Evolutionary conservation across 2,329 filamentous ascomycete species (phyloP), one percentile per base, ranked within the genome.

Genomic region (Didymella glomerata): DNA sequence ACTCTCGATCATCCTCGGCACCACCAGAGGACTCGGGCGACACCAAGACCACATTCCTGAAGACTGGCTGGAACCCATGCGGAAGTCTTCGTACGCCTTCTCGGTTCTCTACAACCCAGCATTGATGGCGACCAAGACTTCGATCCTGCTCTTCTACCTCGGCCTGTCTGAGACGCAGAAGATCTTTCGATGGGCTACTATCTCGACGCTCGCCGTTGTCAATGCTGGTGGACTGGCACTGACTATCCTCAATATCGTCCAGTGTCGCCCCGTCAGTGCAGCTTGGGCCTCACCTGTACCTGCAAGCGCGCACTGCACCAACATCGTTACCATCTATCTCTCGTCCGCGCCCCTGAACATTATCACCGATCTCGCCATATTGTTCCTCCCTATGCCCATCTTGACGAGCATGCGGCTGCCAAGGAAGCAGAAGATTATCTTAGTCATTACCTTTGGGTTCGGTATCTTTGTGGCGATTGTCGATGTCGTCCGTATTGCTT

Each of bases 71-170:
- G 67, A 79, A 13, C 75, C 79, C 1, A 79, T 93, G 62, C 84
- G 87, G 67, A 82, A 80, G 66, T 79, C 82, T 14, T 82, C 85
- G 68, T 88, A 87, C 77, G 82, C 80, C 48, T 87, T 88, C 68
- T 85, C 84, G 18, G 84, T 88, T 25, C 78, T 89, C 48, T 88
- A 88, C 75, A 96, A 97, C 72, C 93, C 93, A 13, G 90, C 91
- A 3, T 82, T 97, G 55, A 96, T 96, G 91, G 88, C 90, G 2
- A 92, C 92, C 49, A 97, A 97, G 79, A 93, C 91, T 0, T 96
- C 92, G n/a, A 91, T 97, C 68, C 83, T 97, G 57, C 84, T 95
- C 52, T 97, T 97, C 77, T 97, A 96, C 78, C 83, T 97, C 48
- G 89, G 90, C 40, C 83, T 97, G 47, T 91, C 92, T 25, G 90